Base-by-base conservation (phyloP, 768 basidiomycete genomes). In the Piloderma croceum region DNA sequence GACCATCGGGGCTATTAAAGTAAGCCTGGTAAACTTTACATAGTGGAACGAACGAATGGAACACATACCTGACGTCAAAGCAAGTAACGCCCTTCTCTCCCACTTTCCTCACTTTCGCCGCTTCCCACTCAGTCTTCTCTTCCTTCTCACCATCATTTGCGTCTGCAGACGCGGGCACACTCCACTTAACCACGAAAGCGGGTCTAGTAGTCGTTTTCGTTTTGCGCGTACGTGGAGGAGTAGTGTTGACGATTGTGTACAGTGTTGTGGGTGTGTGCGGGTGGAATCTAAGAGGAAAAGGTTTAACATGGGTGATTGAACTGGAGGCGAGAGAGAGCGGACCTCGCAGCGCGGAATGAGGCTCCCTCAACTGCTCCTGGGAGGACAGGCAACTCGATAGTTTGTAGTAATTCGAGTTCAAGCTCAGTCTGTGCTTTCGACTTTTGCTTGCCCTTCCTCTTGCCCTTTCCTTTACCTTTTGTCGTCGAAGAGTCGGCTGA, bases 41-140 rank as follows among this genome's bases (percentile, higher is more conserved):
- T 35, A 39, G 47, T 22, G 7, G 25, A 33, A 22, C 2, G 27
- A 38, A 22, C 24, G 46, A 40, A 34, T 29, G 24, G 36, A 39
- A 22, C 10, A 52, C 72, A 41, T 47, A 90, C 92, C 90, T 94
- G 38, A 90, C 63, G 55, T 90, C 90, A 54, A 98, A 84, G 52
- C 82, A 86, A 9, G 94, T 97, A 22, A 96, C 52, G 15, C 84
- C 82, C 46, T 81, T 80, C 44, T 85, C 83, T 20, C 81, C 79
- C 4, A 92, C 69, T 56, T 90, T 89, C 41, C 83, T 73, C 18
- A 69, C 69, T 44, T 77, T 81, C 5, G 77, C 70, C 5, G 81
- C 62, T 13, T 69, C 72, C 87, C 90, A 90, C 2, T 71, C 73
- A 15, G n/a, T n/a, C 46, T 81, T 80, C 44, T 85, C 83, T 20